Evolutionary conservation across 2,329 filamentous ascomycete genomes (phyloP).

Genomic region (Claviceps sp.): DNA sequence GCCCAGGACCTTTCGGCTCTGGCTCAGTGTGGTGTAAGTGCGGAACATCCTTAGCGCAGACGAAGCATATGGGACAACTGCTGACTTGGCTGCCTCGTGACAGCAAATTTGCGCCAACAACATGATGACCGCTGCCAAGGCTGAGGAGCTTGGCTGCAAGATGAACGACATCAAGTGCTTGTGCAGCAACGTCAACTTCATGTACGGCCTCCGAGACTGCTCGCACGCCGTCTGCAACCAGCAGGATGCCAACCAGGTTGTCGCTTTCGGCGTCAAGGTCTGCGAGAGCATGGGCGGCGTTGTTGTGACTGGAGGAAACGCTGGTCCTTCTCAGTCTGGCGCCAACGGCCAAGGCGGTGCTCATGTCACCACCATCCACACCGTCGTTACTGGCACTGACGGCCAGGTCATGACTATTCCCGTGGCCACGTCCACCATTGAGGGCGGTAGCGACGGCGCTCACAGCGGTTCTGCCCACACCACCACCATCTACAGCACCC

Average conservation of each 20-base stretch:
- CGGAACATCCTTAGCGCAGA: not conserved
- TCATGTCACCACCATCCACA: constrained; percentile 21
- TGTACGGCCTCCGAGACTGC: constrained; percentile 39
- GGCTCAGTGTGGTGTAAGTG: constrained; percentile 39
- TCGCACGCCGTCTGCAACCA: constrained; percentile 27
- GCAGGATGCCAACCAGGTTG: constrained; percentile 21
- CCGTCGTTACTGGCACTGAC: constrained; percentile 20
- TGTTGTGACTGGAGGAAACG: constrained; percentile 14
- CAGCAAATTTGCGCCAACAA: constrained; percentile 37
- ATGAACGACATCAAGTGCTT: constrained; percentile 29
- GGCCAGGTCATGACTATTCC: constrained; percentile 20
- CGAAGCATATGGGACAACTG: not conserved
- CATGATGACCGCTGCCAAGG: constrained; percentile 32
- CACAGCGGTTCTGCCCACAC: constrained; percentile 6
- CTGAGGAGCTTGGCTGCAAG: constrained; percentile 31
- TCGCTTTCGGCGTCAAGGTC: constrained; percentile 25
- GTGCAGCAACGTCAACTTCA: constrained; percentile 32
- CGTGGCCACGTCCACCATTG: constrained; percentile 22
- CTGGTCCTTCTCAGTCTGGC: constrained; percentile 1
- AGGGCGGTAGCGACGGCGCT: constrained; percentile 10
- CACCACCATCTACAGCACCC: constrained; percentile 24
- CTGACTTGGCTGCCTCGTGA: constrained; percentile 3
- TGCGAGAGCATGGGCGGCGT: constrained; percentile 24
- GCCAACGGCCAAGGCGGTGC: not conserved
- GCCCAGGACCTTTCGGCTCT: constrained; percentile 30